Evolutionary conservation across 371 early-diverging fungal species (phyloP).

Genomic region (Mucor circinelloides): DNA sequence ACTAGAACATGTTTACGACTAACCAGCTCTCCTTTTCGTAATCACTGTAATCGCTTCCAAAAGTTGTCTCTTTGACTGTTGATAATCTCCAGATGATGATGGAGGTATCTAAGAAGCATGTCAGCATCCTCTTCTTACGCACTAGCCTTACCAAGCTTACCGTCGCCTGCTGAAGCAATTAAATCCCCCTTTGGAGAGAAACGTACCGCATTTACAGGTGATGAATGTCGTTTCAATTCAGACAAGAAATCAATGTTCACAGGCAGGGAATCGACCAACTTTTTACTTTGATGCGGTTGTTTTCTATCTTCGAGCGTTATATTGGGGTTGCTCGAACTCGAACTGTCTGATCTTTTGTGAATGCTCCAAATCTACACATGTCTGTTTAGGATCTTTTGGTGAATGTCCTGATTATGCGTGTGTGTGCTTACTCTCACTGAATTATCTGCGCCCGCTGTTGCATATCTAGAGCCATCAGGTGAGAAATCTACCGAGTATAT

Average conservation of each 20-base stretch:
- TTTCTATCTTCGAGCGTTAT: conserved; percentile 10
- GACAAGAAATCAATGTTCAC: conserved; percentile 79
- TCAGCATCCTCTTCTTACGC: not conserved
- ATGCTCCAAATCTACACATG: conserved; percentile 70
- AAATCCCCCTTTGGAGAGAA: conserved; percentile 80
- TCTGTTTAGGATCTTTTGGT: not conserved
- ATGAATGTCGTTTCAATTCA: conserved; percentile 83
- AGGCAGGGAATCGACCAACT: conserved; percentile 46
- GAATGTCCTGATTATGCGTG: not conserved
- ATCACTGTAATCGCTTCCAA: conserved; percentile 40
- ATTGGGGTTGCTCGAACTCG: not conserved
- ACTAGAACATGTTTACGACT: conserved; percentile 51
- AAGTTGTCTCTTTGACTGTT: conserved; percentile 29
- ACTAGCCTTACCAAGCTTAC: conserved; percentile 37
- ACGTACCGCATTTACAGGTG: conserved; percentile 93
- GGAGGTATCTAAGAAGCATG: conserved; percentile 65
- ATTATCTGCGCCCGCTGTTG: conserved; percentile 92
- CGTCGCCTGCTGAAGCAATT: conserved; percentile 92
- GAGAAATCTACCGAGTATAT: conserved; percentile 93
- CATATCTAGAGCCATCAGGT: conserved; percentile 69
- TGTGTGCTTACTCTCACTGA: conserved; percentile 76
- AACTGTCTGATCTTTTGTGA: conserved; percentile 26
- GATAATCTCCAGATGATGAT: conserved; percentile 84
- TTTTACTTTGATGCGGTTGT: conserved; percentile 6
- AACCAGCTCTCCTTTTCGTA: conserved; percentile 64